These are phyloP conservation scores for Botrytis aclada DNA, from an alignment of 2,329 filamentous ascomycete species.

Conservation along the genomic window DNA sequence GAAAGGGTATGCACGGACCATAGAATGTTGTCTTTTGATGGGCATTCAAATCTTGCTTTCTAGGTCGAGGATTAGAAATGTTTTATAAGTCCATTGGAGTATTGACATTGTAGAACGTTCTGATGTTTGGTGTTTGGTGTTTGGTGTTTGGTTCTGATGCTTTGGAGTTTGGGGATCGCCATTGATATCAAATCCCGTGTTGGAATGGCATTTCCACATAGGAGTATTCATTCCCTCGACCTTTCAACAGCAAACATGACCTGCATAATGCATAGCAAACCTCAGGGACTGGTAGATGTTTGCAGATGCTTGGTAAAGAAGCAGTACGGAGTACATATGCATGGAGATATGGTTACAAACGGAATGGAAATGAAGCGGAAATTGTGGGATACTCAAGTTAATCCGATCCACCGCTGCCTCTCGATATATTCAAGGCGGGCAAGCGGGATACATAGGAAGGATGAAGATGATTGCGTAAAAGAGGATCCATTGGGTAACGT, in stretches of 20 bases:
- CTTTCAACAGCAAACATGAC: neutral
- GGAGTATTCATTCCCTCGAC: neutral
- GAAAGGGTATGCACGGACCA: slow-evolving; percentile 1
- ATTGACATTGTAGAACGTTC: neutral
- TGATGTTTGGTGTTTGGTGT: neutral
- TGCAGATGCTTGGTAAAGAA: neutral
- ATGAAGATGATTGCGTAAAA: neutral
- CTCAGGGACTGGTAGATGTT: neutral
- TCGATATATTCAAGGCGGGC: neutral
- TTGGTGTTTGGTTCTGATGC: neutral
- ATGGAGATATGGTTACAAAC: neutral
- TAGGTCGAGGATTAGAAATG: neutral
- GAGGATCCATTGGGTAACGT: neutral
- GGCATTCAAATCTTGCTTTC: neutral
- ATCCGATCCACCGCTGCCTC: neutral
- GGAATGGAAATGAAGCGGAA: neutral
- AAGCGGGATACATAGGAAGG: neutral
- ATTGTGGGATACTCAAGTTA: neutral
- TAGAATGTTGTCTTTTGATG: neutral
- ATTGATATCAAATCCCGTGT: neutral
- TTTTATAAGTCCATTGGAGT: neutral
- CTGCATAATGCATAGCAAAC: neutral
- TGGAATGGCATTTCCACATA: neutral
- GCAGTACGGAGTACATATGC: neutral
- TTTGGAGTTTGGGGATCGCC: neutral